phyloP scores from a whole-genome alignment of 2,329 filamentous ascomycete species.

The Eutypella sp. region DNA sequence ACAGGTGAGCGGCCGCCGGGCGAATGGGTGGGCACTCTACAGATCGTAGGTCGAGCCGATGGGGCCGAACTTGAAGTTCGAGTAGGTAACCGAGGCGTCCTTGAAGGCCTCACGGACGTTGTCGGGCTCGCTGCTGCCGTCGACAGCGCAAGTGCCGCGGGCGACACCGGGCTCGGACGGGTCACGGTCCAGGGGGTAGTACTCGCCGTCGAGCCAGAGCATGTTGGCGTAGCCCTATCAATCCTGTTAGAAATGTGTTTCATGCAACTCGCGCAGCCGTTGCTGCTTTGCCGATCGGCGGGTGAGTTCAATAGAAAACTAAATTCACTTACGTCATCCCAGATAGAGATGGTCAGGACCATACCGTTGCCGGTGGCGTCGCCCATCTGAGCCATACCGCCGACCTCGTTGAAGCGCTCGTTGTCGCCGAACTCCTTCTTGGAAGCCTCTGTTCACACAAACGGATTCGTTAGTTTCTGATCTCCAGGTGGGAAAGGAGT shows the following conservation, averaged over 20 bases:
- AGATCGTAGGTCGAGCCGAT: constrained; percentile 35
- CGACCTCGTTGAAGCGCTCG: constrained; percentile 42
- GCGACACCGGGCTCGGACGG: constrained; percentile 35
- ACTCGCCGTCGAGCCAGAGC: constrained; percentile 58
- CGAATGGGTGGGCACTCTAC: neutral
- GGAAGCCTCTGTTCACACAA: constrained; percentile 30
- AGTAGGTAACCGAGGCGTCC: constrained; percentile 37
- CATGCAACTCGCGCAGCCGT: no score
- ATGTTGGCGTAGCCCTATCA: constrained; percentile 46
- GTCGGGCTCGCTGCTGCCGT: constrained; percentile 38
- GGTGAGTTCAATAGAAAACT: neutral
- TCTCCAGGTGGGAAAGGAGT: neutral
- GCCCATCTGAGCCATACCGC: constrained; percentile 48
- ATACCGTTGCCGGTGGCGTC: constrained; percentile 48
- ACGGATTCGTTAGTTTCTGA: neutral
- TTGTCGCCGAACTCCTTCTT: constrained; percentile 47
- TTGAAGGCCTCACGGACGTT: constrained; percentile 33
- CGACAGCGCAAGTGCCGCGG: constrained; percentile 40
- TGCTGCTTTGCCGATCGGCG: no score
- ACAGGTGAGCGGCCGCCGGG: neutral
- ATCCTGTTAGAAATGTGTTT: constrained; percentile 1
- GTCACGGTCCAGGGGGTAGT: constrained; percentile 39
- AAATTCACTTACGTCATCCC: constrained; percentile 45
- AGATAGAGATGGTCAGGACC: constrained; percentile 56
- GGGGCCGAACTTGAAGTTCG: constrained; percentile 43